These are phyloP conservation scores for Aspergillus incahuasiensis DNA, from an alignment of 495 filamentous ascomycete genomes.

Conservation along the genomic window DNA sequence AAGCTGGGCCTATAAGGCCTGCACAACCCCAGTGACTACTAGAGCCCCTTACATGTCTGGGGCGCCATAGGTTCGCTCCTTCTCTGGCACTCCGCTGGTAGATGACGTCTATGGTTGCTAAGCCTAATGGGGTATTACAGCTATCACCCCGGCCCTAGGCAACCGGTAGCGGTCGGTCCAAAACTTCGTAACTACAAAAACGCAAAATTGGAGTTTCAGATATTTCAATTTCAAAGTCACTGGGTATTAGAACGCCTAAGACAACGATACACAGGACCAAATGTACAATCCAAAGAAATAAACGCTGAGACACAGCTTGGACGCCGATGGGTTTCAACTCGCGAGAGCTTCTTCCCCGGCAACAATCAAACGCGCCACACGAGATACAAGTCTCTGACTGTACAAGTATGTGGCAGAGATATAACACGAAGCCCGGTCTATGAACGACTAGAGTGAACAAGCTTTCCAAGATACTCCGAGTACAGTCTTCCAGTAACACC, in stretches of 20 bases:
- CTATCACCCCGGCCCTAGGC: not conserved
- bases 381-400: conserved; percentile 19
- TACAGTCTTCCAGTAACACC: conserved; percentile 10
- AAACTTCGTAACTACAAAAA: not conserved
- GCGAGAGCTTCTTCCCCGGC: not conserved
- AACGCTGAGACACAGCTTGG: conserved; percentile 46
- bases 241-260: conserved; percentile 30
- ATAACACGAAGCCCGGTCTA: conserved; percentile 10
- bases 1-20: not conserved
- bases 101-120: not conserved
- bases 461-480: conserved; percentile 2
- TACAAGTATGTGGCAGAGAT: conserved; percentile 14
- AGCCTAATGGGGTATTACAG: not conserved
- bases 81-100: not conserved
- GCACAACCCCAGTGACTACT: not conserved
- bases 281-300: conserved; percentile 24
- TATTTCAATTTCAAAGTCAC: conserved; percentile 16
- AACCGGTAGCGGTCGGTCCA: not conserved
- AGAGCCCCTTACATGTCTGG: not conserved
- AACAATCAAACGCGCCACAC: conserved; percentile 13
- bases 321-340: conserved; percentile 25
- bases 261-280: conserved; percentile 18
- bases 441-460: conserved; percentile 14
- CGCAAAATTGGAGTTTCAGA: not conserved
- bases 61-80: not conserved